phyloP scores from a whole-genome alignment of 179 eudicot genomes.

The Sideroxylon spinosum region DNA sequence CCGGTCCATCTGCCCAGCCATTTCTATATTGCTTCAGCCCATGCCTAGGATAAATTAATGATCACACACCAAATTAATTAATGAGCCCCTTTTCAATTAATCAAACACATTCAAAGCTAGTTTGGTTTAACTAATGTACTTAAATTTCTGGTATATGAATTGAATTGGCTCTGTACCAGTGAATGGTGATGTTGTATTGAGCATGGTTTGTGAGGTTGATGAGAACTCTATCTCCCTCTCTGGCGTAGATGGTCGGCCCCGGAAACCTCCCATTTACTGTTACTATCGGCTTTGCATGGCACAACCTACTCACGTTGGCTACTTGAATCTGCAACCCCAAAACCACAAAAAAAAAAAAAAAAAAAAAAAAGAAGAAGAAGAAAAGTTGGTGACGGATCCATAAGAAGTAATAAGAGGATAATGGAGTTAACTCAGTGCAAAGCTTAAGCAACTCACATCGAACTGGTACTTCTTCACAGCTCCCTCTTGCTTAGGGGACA shows the following conservation, averaged over 20 bases:
- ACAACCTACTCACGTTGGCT: conserved; percentile 68
- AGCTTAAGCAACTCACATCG: conserved; percentile 15
- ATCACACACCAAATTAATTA: not conserved
- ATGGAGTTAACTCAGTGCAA: conserved; percentile 8
- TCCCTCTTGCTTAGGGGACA: conserved; percentile 21
- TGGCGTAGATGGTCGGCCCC: conserved; percentile 67
- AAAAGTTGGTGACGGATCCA: not conserved
- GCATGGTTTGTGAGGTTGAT: conserved; percentile 66
- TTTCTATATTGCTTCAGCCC: conserved; percentile 32
- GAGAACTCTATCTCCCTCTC: conserved; percentile 61
- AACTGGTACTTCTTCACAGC: conserved; percentile 40
- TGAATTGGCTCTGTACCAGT: conserved; percentile 27
- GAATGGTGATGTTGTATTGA: conserved; percentile 54
- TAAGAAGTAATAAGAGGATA: not conserved
- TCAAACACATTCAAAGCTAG: not conserved
- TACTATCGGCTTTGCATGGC: conserved; percentile 70
- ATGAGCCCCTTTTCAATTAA: too few relatives aligned
- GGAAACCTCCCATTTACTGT: conserved; percentile 82
- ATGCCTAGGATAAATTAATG: conserved; percentile 21
- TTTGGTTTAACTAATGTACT: too few relatives aligned
- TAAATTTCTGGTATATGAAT: too few relatives aligned
- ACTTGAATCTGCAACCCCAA: conserved; percentile 66
- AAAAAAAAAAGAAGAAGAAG: not conserved
- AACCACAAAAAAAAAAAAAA: not conserved
- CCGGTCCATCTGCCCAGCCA: conserved; percentile 40